A percentile compares a stretch with the other conserved stretches of the same genome.
phyloP scores from a whole-genome alignment of 2,329 filamentous ascomycete species.

The Alternaria atra region DNA sequence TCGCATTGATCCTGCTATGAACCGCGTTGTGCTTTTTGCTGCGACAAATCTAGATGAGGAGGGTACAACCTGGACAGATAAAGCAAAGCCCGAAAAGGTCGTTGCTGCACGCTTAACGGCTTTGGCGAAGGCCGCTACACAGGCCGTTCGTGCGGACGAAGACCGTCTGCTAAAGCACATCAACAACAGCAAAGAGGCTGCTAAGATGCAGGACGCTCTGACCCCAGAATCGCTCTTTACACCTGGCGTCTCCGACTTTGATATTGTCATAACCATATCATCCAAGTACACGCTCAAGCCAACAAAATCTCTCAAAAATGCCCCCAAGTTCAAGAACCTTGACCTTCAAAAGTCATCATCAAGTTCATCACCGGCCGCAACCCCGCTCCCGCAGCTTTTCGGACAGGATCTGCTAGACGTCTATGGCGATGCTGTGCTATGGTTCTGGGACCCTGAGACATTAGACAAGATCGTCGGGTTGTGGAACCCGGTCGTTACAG shows the following conservation, averaged over 20 bases:
- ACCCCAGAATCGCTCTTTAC: conserved; percentile 72
- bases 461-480: conserved; percentile 69
- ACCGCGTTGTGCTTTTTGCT: conserved; percentile 80
- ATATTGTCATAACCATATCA: conserved; percentile 81
- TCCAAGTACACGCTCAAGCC: conserved; percentile 57
- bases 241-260: conserved; percentile 78
- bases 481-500: conserved; percentile 67
- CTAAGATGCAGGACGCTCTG: conserved; percentile 12
- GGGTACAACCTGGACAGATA: conserved; percentile 82
- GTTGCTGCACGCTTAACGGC: conserved; percentile 84
- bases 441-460: conserved; percentile 75
- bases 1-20: conserved; percentile 87
- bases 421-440: conserved; percentile 76
- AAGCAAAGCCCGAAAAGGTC: conserved; percentile 75
- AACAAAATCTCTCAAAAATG: conserved; percentile 42
- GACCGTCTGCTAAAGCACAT: conserved; percentile 55
- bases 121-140: conserved; percentile 76
- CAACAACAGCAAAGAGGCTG: conserved; percentile 15
- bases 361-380: conserved; percentile 53
- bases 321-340: conserved; percentile 80
- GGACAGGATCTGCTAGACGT: conserved; percentile 71
- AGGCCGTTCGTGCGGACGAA: conserved; percentile 60
- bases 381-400: conserved; percentile 70
- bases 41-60: conserved; percentile 80
- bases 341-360: conserved; percentile 58